Percentiles rank a stretch among this genome's conserved stretches.
These are phyloP conservation scores for Exophiala calicioides DNA, from an alignment of 2,329 filamentous ascomycete species.

Conservation along the genomic window DNA sequence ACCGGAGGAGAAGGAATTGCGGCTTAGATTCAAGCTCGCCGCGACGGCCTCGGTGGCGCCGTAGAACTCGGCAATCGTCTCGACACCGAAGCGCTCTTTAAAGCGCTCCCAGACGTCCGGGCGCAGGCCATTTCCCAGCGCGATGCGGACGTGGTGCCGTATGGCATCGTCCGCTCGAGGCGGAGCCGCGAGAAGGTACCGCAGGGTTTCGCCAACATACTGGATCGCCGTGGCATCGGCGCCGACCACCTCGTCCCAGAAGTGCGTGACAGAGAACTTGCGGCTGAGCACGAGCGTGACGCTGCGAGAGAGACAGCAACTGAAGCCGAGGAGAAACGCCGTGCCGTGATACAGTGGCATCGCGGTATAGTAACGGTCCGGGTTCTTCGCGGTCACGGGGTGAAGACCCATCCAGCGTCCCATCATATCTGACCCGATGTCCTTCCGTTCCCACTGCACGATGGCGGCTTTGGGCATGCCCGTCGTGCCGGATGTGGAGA, in stretches of 20 bases:
- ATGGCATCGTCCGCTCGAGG: conserved; percentile 66
- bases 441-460: conserved; percentile 28
- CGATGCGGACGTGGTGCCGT: conserved; percentile 70
- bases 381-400: conserved; percentile 39
- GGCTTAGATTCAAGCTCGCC: conserved; percentile 70
- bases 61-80: conserved; percentile 77
- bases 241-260: conserved; percentile 72
- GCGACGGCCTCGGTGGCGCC: conserved; percentile 72
- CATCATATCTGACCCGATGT: conserved; percentile 54
- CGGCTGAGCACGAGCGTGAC: conserved; percentile 72
- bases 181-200: conserved; percentile 70
- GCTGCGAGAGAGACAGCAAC: conserved; percentile 60
- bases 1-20: conserved; percentile 72
- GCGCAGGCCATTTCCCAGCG: conserved; percentile 81
- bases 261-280: conserved; percentile 69
- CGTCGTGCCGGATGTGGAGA: conserved; percentile 93
- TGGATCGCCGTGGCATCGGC: conserved; percentile 69
- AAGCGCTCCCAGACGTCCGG: conserved; percentile 85
- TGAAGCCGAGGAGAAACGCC: conserved; percentile 69
- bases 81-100: conserved; percentile 76
- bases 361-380: conserved; percentile 75
- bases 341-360: conserved; percentile 92
- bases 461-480: conserved; percentile 80
- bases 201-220: conserved; percentile 76
- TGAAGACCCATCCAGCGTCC: conserved; percentile 57